Percentiles rank a stretch among this genome's conserved stretches.
These are phyloP conservation scores for Prunella vulgaris DNA, from an alignment of 257 asterid species.

Conservation along the genomic window DNA sequence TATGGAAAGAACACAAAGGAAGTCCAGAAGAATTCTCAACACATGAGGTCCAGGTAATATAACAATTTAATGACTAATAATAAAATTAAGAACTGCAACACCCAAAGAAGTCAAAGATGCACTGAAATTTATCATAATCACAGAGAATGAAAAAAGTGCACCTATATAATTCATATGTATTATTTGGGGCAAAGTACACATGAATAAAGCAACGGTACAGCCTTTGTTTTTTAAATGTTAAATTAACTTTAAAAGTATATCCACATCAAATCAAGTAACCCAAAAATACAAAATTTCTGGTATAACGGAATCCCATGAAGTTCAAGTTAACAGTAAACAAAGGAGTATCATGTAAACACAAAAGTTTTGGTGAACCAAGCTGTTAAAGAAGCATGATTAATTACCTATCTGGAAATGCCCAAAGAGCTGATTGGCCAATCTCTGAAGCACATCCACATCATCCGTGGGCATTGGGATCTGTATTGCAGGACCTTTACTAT, in stretches of 20 bases:
- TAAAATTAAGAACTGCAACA: not conserved
- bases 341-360: not conserved
- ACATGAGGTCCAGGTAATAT: not conserved
- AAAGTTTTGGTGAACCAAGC: not conserved
- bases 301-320: not conserved
- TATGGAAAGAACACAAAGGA: not conserved
- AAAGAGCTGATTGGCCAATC: slow-evolving; percentile 75
- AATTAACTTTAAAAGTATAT: not conserved
- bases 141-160: not conserved
- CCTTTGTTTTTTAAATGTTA: not conserved
- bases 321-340: not conserved
- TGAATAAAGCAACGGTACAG: not conserved
- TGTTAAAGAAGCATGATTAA: not conserved
- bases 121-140: not conserved
- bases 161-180: not conserved
- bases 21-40: not conserved
- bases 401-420: slow-evolving; percentile 79
- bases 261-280: slow-evolving; percentile 14
- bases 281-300: not conserved
- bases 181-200: not conserved
- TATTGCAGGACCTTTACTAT: slow-evolving; percentile 21
- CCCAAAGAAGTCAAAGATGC: not conserved
- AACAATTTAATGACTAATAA: not conserved
- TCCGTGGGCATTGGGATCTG: slow-evolving; percentile 87
- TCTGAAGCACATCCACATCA: slow-evolving; percentile 70